Base-by-base conservation (phyloP, 495 filamentous ascomycete species). In the Chaetomium fimeti region DNA sequence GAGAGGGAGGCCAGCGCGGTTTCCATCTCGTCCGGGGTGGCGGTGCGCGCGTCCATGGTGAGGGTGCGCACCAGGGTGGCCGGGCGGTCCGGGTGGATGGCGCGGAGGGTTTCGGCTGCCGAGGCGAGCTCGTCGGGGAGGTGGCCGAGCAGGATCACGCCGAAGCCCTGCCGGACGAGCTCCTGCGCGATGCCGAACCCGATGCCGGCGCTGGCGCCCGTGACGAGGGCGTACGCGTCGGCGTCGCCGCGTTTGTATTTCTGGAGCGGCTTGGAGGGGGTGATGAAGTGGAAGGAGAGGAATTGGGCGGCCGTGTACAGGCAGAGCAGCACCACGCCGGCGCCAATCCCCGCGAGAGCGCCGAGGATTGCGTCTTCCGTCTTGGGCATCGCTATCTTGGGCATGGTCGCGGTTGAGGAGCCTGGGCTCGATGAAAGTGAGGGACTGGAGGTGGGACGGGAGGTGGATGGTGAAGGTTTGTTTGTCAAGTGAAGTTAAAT, bases 201-300 rank as follows among this genome's bases (percentile, higher is more conserved):
- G 59, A 87, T 85, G 28, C 83, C 84, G 38, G 84, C 83, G 62
- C 77, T 84, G 45, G 80, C 76, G 18, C 86, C 86, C 8, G 86
- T 87, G 28, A 88, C 76, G 32, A 87, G 72, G 32, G 83, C 85
- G 78, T 79, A 86, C 16, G 77, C 52, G 11, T 24, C 32, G 38
- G 25, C 43, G 62, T 38, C 29, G 42, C 51, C 29, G 29, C 63
- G 59, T 27, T 62, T 60, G 61, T 69, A 69, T 8, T 53, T 40
- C 25, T 40, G 28, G 13, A 69, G 58, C 9, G 63, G 56, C 4
- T 40, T 11, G 0, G 67, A 53, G 24, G 63, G 57, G 13, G 24
- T 28, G 42, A 63, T 12, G 45, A 69, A 53, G 64, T 69, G 67
- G 51, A 66, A 64, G 42, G 47, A n/a, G 29, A 69, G 52, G 47